Conservation (phyloP, 129 eudicot species). For the Oenanthe sinensis region DNA sequence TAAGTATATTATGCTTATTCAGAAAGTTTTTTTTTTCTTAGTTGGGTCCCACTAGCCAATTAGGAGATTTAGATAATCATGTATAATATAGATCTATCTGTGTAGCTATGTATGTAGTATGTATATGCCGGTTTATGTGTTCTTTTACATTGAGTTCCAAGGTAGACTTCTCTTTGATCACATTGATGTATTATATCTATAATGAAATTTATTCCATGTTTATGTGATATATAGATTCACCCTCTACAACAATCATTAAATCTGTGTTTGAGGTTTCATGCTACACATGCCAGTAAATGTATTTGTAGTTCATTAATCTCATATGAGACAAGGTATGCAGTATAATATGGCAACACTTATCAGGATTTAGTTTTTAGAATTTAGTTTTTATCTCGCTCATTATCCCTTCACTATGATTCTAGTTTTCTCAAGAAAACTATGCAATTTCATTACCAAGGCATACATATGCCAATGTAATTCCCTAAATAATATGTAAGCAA, state of each 20-base stretch:
- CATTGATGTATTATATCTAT: not conserved
- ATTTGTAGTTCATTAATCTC: slow-evolving; percentile 1
- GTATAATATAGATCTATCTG: not conserved
- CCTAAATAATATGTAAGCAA: not conserved
- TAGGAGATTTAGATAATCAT: too few relatives aligned
- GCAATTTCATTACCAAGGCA: not conserved
- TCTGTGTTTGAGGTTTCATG: not conserved
- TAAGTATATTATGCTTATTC: not conserved
- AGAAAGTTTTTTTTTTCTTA: not conserved
- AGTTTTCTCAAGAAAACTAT: too few relatives aligned
- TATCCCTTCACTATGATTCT: too few relatives aligned
- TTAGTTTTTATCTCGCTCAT: not conserved
- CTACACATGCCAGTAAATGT: not conserved
- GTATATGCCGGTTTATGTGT: not conserved
- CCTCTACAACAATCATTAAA: not conserved
- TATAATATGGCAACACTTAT: not conserved
- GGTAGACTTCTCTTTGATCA: not conserved
- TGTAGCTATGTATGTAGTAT: not conserved
- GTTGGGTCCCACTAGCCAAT: not conserved
- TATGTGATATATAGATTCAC: not conserved
- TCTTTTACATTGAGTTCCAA: not conserved
- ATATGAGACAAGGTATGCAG: not conserved
- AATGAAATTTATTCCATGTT: not conserved
- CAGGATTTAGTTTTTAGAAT: too few relatives aligned
- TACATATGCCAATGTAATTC: too few relatives aligned